Base-by-base conservation (phyloP, 2,329 filamentous ascomycete genomes). In the Epichloe elymi region DNA sequence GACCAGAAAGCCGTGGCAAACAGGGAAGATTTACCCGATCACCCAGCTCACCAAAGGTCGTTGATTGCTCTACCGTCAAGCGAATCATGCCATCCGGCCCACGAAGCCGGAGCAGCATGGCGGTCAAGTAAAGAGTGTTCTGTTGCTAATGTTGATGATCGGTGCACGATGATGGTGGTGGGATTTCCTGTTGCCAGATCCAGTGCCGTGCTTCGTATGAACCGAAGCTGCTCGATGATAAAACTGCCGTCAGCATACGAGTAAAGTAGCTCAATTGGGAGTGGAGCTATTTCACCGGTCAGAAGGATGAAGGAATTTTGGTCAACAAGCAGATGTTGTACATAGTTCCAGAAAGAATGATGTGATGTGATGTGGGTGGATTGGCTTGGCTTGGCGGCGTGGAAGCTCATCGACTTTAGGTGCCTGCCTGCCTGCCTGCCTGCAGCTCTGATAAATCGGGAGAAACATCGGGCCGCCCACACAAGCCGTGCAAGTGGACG, bases 71-170 rank as follows among this genome's bases (percentile, higher is more conserved):
- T 58, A 94, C 79, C 48, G 76, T 86, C 61, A 97, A 74, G 59
- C 93, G 85, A 68, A 90, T 84, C 75, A 93, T 93, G 72, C 93
- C 93, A 72, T 96, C 89, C 57, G 87, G 88, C 65, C 89, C 89
- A 61, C 90, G 84, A 59, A 95, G 86, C 67, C 90, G 82, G 51
- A 96, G 74, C 63, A 95, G 76, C 82, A 95, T 95, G 57, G 64
- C 70, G 33, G 35, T 10, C 35, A 20, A 17, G 17, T 4, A 19
- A 14, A 37, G 64, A 63, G 44, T 52, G 51, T 47, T 15, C 10
- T 40, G 23, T 15, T 40, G 35, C 20, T 35, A 37, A 40, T 42
- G 37, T 37, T 17, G 35, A 44, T 8, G 3, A 30, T 19, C 5
- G 20, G 19, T 36, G n/a, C 38, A 26, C 14, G 19, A 38, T 30